Conservation (phyloP, 2,329 filamentous ascomycete species). For the Endoconidiophora laricicola region DNA sequence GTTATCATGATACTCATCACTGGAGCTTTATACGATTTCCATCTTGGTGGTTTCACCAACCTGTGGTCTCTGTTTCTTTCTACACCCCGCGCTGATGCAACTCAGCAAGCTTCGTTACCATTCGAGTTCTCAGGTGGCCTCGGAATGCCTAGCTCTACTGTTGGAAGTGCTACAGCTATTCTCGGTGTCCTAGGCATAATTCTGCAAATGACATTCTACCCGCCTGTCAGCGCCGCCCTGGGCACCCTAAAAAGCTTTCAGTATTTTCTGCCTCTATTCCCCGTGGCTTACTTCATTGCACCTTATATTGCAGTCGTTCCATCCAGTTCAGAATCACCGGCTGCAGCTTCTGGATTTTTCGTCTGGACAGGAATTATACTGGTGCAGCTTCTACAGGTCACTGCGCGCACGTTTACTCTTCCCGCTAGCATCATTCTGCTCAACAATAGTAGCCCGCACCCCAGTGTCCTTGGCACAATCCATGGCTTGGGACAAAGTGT, state of each 20-base stretch:
- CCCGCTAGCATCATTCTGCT: slow-evolving; percentile 42
- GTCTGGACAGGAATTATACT: slow-evolving; percentile 45
- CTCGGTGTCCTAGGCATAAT: slow-evolving; percentile 53
- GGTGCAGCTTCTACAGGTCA: slow-evolving; percentile 52
- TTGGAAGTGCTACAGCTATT: slow-evolving; percentile 52
- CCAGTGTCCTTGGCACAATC: slow-evolving; percentile 39
- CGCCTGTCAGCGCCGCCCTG: slow-evolving; percentile 43
- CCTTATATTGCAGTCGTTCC: slow-evolving; percentile 51
- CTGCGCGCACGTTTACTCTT: slow-evolving; percentile 52
- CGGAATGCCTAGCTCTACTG: slow-evolving; percentile 47
- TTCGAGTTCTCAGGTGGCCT: slow-evolving; percentile 48
- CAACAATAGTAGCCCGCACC: slow-evolving; percentile 44
- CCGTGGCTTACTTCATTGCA: slow-evolving; percentile 48
- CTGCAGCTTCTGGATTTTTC: slow-evolving; percentile 29
- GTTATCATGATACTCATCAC: slow-evolving; percentile 38
- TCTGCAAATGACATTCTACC: slow-evolving; percentile 53
- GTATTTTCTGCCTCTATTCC: slow-evolving; percentile 48
- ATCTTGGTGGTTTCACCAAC: slow-evolving; percentile 51
- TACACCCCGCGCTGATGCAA: slow-evolving; percentile 32
- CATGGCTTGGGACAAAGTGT: slow-evolving; percentile 37
- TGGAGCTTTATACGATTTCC: slow-evolving; percentile 54
- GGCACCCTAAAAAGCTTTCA: slow-evolving; percentile 53
- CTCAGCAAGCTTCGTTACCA: slow-evolving; percentile 19
- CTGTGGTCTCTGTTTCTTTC: slow-evolving; percentile 55
- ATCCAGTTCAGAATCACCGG: slow-evolving; percentile 25